A percentile compares a stretch with the other conserved stretches of the same genome.
Evolutionary conservation across 352 stramenopile species (phyloP).

Genomic region (Globisporangium viniferum): DNA sequence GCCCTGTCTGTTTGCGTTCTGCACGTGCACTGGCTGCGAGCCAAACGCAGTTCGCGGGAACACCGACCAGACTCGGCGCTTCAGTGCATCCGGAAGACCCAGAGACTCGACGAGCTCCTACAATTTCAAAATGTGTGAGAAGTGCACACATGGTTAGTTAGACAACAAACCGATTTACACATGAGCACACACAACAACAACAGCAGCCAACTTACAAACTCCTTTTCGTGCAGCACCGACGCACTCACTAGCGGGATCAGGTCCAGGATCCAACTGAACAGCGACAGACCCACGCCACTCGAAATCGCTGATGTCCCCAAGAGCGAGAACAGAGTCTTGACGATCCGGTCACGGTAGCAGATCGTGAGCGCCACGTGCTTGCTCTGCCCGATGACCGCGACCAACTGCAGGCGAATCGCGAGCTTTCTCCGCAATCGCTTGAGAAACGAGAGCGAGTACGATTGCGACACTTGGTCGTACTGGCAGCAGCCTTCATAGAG

Average conservation of each 20-base stretch:
- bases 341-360: constrained; percentile 82
- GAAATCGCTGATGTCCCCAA: constrained; percentile 66
- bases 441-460: constrained; percentile 27
- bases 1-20: constrained; percentile 14
- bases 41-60: constrained; percentile 51
- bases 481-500: constrained; percentile 59
- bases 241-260: constrained; percentile 76
- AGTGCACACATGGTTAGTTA: not conserved
- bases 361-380: constrained; percentile 80
- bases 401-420: constrained; percentile 71
- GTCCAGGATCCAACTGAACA: constrained; percentile 88
- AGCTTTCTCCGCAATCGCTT: constrained; percentile 70
- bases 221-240: constrained; percentile 67
- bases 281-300: constrained; percentile 53
- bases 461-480: constrained; percentile 35
- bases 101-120: constrained; percentile 73
- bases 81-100: constrained; percentile 50
- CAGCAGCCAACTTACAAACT: constrained; percentile 53
- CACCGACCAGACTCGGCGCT: constrained; percentile 65
- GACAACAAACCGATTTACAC: not conserved
- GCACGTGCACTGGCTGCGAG: constrained; percentile 24
- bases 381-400: constrained; percentile 64
- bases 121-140: not conserved
- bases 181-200: constrained; percentile 14
- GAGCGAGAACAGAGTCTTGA: constrained; percentile 77